phyloP scores from a whole-genome alignment of 495 filamentous ascomycete species.

The Lepraria neglecta region DNA sequence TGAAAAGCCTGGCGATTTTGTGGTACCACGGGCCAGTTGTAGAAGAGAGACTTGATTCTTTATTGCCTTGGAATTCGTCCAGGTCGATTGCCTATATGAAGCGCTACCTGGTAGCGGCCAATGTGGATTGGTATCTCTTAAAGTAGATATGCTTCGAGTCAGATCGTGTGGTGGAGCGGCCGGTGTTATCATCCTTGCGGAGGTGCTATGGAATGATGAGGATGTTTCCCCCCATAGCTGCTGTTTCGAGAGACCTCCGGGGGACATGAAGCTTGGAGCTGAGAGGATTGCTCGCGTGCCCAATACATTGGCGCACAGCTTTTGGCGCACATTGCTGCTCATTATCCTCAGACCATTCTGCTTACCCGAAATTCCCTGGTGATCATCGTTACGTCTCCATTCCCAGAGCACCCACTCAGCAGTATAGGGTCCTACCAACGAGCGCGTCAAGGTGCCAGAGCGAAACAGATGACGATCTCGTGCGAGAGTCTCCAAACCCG shows the following conservation, averaged over 20 bases:
- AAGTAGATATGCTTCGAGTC: neutral
- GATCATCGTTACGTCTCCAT: neutral
- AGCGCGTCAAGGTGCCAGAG: neutral
- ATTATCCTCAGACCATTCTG: conserved; percentile 33
- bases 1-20: neutral
- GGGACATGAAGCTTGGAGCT: neutral
- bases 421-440: neutral
- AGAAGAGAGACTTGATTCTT: neutral
- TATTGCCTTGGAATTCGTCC: neutral
- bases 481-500: neutral
- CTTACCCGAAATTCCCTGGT: conserved; percentile 1
- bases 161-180: neutral
- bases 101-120: neutral
- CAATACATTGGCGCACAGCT: conserved; percentile 37
- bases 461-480: conserved; percentile 1
- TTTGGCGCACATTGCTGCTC: conserved; percentile 49
- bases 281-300: conserved; percentile 11
- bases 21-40: neutral
- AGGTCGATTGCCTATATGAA: neutral
- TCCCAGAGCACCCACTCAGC: neutral
- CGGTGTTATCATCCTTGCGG: neutral
- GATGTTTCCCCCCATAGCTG: neutral
- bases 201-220: neutral
- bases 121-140: neutral
- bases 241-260: neutral